These are phyloP conservation scores for Penicillium turbatum DNA, from an alignment of 495 filamentous ascomycete genomes.

Conservation along the genomic window DNA sequence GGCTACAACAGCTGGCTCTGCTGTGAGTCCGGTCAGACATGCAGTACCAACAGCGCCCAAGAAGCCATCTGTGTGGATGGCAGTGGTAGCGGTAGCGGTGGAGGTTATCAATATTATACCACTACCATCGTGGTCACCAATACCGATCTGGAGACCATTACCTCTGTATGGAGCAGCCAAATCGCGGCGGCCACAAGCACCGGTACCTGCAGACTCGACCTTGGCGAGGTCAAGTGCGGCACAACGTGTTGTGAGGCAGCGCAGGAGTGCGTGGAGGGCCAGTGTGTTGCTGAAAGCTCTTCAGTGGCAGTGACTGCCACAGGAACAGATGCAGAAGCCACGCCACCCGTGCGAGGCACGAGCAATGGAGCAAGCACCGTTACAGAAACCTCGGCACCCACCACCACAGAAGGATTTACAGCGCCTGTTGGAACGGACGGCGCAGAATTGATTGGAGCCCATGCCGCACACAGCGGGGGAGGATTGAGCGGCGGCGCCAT, in stretches of 20 bases:
- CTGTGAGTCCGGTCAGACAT: slow-evolving; percentile 56
- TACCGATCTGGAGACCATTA: slow-evolving; percentile 61
- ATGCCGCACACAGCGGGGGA: slow-evolving; percentile 35
- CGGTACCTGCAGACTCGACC: slow-evolving; percentile 52
- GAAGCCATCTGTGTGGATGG: slow-evolving; percentile 52
- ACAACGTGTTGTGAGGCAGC: slow-evolving; percentile 66
- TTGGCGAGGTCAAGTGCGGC: slow-evolving; percentile 66
- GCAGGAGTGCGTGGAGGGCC: slow-evolving; percentile 57
- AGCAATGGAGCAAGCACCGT: slow-evolving; percentile 53
- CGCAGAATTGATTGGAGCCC: slow-evolving; percentile 42
- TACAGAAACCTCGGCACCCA: slow-evolving; percentile 51
- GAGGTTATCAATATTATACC: slow-evolving; percentile 55
- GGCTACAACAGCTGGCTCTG: slow-evolving; percentile 65
- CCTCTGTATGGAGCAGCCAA: slow-evolving; percentile 61
- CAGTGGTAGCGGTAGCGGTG: slow-evolving; percentile 16
- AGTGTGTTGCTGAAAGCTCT: slow-evolving; percentile 40
- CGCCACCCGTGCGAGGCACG: slow-evolving; percentile 66
- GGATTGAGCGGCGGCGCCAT: slow-evolving; percentile 80
- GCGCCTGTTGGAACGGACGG: slow-evolving; percentile 53
- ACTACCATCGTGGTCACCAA: slow-evolving; percentile 61
- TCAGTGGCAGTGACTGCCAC: slow-evolving; percentile 36
- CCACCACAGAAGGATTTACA: slow-evolving; percentile 56
- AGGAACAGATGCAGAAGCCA: slow-evolving; percentile 21
- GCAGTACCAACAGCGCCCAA: slow-evolving; percentile 55
- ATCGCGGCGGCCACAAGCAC: slow-evolving; percentile 37